A percentile compares a stretch with the other conserved stretches of the same genome.
Evolutionary conservation across 345 rosid species (phyloP).

Genomic region (Barbarea vulgaris): DNA sequence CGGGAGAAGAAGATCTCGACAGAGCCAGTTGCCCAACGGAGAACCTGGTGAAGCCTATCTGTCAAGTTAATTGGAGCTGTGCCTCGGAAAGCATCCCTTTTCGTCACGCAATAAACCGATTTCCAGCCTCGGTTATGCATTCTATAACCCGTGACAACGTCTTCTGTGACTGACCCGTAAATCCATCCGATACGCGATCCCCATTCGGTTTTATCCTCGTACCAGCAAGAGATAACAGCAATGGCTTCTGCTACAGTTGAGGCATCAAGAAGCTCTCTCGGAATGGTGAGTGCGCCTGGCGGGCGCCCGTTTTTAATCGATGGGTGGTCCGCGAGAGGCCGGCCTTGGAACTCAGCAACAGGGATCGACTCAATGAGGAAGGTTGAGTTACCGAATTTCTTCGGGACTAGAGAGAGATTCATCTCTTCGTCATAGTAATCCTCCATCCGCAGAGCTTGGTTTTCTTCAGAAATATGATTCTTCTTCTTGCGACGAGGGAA

Average conservation of each 20-base stretch:
- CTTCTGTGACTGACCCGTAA: slow-evolving; percentile 98
- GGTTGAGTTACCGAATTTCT: slow-evolving; percentile 84
- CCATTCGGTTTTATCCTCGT: slow-evolving; percentile 99
- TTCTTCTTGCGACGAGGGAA: slow-evolving; percentile 62
- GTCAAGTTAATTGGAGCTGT: slow-evolving; percentile 97
- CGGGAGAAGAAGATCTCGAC: slow-evolving; percentile 98
- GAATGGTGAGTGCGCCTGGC: slow-evolving; percentile 92
- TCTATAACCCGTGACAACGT: slow-evolving; percentile 95
- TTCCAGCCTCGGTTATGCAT: slow-evolving; percentile 99
- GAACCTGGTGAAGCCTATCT: slow-evolving; percentile 96
- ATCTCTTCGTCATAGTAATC: slow-evolving; percentile 90
- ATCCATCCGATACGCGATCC: slow-evolving; percentile 98
- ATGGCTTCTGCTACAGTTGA: slow-evolving; percentile 97
- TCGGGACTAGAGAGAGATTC: slow-evolving; percentile 70
- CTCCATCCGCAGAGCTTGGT: slow-evolving; percentile 77
- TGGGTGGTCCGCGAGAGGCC: slow-evolving; percentile 98
- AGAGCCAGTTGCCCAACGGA: slow-evolving; percentile 98
- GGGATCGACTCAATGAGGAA: slow-evolving; percentile 90
- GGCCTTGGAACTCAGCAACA: slow-evolving; percentile 92
- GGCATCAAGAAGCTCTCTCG: slow-evolving; percentile 93
- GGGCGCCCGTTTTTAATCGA: slow-evolving; percentile 89
- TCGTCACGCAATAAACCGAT: slow-evolving; percentile 95
- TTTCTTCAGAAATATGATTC: slow-evolving; percentile 65
- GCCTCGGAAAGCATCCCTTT: slow-evolving; percentile 95
- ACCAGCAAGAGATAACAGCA: slow-evolving; percentile 98